These are phyloP conservation scores for Fusarium piperis DNA, from an alignment of 2,329 filamentous ascomycete genomes.

Conservation along the genomic window DNA sequence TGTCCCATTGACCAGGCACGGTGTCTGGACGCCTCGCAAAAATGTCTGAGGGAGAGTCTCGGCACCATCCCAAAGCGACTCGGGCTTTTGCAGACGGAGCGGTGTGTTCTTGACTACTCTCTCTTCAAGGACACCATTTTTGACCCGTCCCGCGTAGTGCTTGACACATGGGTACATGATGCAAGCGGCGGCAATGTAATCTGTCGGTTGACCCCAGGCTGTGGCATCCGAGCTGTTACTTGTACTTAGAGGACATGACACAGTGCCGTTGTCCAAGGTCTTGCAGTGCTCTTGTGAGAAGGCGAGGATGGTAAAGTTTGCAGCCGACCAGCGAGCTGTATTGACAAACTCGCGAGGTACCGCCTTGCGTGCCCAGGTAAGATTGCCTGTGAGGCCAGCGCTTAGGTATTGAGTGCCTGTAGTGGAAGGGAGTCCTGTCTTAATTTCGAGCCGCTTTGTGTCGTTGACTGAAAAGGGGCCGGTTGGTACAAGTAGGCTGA, in stretches of 20 bases:
- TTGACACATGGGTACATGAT: slow-evolving; percentile 11
- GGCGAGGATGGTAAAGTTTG: neutral
- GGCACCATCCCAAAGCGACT: neutral
- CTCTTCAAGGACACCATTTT: neutral
- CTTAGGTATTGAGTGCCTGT: neutral
- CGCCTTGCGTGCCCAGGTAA: neutral
- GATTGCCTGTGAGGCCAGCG: neutral
- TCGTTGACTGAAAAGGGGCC: neutral
- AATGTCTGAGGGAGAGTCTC: neutral
- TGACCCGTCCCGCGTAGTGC: neutral
- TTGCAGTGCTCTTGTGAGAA: slow-evolving; percentile 5
- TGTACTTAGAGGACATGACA: neutral
- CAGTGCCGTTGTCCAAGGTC: neutral
- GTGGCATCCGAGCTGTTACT: neutral
- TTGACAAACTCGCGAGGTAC: neutral
- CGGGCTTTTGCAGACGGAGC: neutral
- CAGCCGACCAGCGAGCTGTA: neutral
- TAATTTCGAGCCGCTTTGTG: neutral
- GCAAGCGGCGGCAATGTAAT: slow-evolving; percentile 3
- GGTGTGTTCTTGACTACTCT: neutral
- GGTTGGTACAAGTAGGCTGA: neutral
- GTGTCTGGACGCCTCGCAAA: neutral
- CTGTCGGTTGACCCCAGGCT: neutral
- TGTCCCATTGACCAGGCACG: slow-evolving; percentile 1
- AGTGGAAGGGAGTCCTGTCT: neutral